A percentile compares a stretch with the other conserved stretches of the same genome.
Conservation (phyloP, 1,139 yeast genomes). For the Protomyces inouyei region DNA sequence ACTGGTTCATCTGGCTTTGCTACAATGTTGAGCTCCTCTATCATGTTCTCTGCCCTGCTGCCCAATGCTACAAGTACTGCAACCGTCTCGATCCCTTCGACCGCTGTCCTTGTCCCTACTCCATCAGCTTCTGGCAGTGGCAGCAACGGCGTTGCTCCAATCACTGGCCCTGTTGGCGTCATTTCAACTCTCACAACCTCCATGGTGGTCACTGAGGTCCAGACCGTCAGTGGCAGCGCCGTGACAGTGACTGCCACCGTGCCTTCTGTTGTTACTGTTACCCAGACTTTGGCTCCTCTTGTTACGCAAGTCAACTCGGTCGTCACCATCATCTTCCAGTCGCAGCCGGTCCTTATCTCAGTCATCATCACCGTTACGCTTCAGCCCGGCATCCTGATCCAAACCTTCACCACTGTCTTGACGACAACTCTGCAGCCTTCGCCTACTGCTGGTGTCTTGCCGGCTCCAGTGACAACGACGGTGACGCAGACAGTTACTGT, state of each 20-base stretch:
- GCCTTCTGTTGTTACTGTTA: neutral
- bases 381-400: neutral
- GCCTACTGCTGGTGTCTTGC: constrained; percentile 1
- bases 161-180: neutral
- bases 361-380: constrained; percentile 13
- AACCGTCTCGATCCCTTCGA: neutral
- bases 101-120: neutral
- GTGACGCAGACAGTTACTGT: constrained; percentile 14
- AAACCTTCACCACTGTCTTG: constrained; percentile 3
- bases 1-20: neutral
- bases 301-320: neutral
- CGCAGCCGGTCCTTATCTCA: neutral
- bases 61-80: neutral
- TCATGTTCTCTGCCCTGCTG: neutral
- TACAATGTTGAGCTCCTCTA: neutral
- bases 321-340: neutral
- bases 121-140: neutral
- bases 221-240: neutral
- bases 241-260: neutral
- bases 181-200: neutral
- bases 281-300: neutral
- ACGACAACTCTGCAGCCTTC: constrained; percentile 5
- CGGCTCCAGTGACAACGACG: constrained; percentile 2
- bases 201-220: neutral
- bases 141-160: neutral